phyloP scores from a whole-genome alignment of 2,329 filamentous ascomycete genomes.

The Ophiostoma montium region DNA sequence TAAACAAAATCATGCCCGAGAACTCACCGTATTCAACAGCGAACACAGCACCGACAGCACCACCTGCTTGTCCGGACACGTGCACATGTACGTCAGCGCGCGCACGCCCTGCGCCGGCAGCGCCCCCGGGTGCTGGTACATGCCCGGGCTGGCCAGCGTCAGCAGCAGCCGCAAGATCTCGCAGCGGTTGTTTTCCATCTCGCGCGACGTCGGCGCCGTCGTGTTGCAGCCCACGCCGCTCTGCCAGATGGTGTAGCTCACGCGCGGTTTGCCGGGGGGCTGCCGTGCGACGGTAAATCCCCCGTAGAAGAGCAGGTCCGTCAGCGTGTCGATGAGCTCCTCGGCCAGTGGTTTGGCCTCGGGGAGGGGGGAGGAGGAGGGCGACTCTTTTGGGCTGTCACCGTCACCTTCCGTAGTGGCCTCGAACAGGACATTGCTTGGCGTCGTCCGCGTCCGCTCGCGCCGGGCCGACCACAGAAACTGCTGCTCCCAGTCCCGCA shows the following conservation, averaged over 20 bases:
- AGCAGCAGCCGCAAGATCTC: constrained; percentile 80
- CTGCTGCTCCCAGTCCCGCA: constrained; percentile 74
- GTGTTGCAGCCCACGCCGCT: constrained; percentile 94
- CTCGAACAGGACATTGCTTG: constrained; percentile 73
- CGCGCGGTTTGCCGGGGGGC: constrained; percentile 56
- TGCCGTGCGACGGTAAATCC: constrained; percentile 73
- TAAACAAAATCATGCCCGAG: too few species aligned
- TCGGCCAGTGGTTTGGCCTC: constrained; percentile 77
- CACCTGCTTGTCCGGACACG: constrained; percentile 78
- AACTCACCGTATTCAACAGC: constrained; percentile 76
- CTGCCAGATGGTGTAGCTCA: constrained; percentile 93
- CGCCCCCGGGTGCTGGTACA: constrained; percentile 74
- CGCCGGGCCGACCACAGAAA: constrained; percentile 80
- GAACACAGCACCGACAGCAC: constrained; percentile 87
- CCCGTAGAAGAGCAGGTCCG: constrained; percentile 83
- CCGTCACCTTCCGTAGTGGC: constrained; percentile 37
- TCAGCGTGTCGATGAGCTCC: constrained; percentile 77
- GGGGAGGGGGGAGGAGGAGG: too few species aligned
- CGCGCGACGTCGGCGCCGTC: constrained; percentile 73
- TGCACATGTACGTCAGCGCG: constrained; percentile 77
- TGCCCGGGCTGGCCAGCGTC: constrained; percentile 75
- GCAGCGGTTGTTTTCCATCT: constrained; percentile 83
- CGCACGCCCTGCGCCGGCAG: constrained; percentile 73
- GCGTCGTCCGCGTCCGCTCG: constrained; percentile 44
- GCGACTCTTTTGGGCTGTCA: constrained; percentile 53